A percentile compares a stretch with the other conserved stretches of the same genome.
phyloP scores from a whole-genome alignment of 1,284 basidiomycete species.

The Fereydounia khargensis region DNA sequence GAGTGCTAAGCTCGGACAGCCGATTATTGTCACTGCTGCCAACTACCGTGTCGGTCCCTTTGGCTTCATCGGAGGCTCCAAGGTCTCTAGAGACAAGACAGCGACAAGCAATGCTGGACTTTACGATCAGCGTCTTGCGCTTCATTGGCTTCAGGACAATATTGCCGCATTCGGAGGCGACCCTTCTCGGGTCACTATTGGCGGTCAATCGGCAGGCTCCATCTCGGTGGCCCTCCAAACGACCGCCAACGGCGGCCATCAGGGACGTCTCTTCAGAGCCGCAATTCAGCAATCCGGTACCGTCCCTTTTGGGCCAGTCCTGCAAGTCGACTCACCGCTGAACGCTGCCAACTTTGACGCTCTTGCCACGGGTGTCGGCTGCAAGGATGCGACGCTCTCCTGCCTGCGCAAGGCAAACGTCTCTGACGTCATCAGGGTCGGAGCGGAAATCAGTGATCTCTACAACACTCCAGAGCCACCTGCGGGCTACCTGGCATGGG shows the following conservation, averaged over 20 bases:
- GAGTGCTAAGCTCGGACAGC: conserved; percentile 19
- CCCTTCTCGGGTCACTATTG: conserved; percentile 19
- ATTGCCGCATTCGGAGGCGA: conserved; percentile 41
- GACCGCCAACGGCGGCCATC: conserved; percentile 23
- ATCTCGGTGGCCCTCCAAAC: conserved; percentile 21
- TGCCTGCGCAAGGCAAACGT: conserved; percentile 24
- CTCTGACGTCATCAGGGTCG: conserved; percentile 5
- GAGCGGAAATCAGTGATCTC: conserved; percentile 1
- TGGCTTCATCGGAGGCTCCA: conserved; percentile 27
- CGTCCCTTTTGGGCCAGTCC: conserved; percentile 12
- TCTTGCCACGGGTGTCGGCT: conserved; percentile 13
- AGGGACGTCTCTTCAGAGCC: conserved; percentile 21
- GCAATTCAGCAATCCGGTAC: conserved; percentile 38
- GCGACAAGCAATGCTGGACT: conserved; percentile 28
- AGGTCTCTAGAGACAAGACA: conserved; percentile 7
- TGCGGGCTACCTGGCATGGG: conserved; percentile 11
- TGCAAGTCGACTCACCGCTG: conserved; percentile 15
- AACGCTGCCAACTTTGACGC: conserved; percentile 11
- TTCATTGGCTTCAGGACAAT: conserved; percentile 35
- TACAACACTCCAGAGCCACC: no score
- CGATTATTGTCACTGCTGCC: conserved; percentile 31
- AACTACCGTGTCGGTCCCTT: conserved; percentile 37
- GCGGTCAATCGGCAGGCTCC: conserved; percentile 34
- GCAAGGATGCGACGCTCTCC: conserved; percentile 4
- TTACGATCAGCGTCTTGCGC: conserved; percentile 33